phyloP scores from a whole-genome alignment of 2,329 filamentous ascomycete genomes.

The Lithohypha guttulata region DNA sequence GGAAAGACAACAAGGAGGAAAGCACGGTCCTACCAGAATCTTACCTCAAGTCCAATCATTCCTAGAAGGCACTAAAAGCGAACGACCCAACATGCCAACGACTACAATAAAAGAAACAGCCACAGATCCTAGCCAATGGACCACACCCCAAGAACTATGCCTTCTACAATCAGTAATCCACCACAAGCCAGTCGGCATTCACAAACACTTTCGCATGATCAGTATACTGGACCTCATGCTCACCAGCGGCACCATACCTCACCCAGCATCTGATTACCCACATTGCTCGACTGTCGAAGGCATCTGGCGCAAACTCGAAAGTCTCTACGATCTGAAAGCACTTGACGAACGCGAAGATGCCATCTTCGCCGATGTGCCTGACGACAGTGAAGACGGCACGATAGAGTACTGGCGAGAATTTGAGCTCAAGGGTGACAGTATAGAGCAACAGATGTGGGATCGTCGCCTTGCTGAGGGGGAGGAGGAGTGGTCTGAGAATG shows the following conservation, averaged over 20 bases:
- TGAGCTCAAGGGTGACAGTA: conserved; percentile 45
- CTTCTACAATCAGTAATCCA: conserved; percentile 85
- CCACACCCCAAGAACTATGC: conserved; percentile 86
- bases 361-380: conserved; percentile 45
- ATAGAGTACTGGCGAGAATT: conserved; percentile 57
- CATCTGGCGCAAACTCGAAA: conserved; percentile 80
- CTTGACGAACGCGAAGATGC: conserved; percentile 72
- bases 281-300: conserved; percentile 68
- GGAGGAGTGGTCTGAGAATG: conserved; percentile 10
- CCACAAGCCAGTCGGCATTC: conserved; percentile 95
- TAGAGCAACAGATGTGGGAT: conserved; percentile 39
- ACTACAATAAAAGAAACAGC: conserved; percentile 1
- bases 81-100: no score
- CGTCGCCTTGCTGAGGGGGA: conserved; percentile 31
- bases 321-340: conserved; percentile 72
- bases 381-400: conserved; percentile 29
- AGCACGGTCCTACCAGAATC: no score
- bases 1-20: no score
- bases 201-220: conserved; percentile 89
- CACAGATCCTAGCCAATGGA: conserved; percentile 52
- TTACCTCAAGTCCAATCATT: no score
- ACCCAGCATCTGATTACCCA: conserved; percentile 39
- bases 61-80: no score
- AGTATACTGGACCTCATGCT: conserved; percentile 70
- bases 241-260: conserved; percentile 65